phyloP scores from a whole-genome alignment of 73 alveolate genomes.

The Tetrahymena borealis region DNA sequence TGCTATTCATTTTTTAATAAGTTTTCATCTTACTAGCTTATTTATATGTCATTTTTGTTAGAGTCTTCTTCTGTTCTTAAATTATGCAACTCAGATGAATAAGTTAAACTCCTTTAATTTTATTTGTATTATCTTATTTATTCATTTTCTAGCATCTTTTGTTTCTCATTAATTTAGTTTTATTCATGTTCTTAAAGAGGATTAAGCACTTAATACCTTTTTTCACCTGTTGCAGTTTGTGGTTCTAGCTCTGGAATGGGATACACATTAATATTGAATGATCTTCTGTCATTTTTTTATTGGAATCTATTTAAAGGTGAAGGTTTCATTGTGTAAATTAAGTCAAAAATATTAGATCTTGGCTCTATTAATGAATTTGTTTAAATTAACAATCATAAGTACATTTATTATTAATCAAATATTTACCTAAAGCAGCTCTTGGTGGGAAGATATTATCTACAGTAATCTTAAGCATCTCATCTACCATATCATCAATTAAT shows the following conservation, averaged over 20 bases:
- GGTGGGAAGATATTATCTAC: conserved; percentile 55
- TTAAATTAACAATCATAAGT: background rate
- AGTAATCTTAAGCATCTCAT: conserved; percentile 61
- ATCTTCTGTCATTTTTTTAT: background rate
- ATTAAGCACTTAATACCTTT: background rate
- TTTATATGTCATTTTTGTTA: too few species aligned
- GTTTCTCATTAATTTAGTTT: background rate
- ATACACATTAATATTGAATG: background rate
- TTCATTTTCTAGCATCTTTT: background rate
- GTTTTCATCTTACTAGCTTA: too few species aligned
- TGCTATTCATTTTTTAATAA: too few species aligned
- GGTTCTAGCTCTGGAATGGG: background rate
- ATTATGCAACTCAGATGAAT: too few species aligned
- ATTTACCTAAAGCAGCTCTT: background rate
- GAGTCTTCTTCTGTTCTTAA: too few species aligned
- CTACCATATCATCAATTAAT: conserved; percentile 67
- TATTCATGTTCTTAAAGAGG: background rate
- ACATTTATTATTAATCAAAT: background rate
- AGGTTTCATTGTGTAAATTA: background rate
- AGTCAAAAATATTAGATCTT: background rate
- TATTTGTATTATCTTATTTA: too few species aligned
- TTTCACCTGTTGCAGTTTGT: background rate
- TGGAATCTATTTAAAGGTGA: background rate
- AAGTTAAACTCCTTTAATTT: too few species aligned
- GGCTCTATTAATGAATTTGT: background rate